Evolutionary conservation across 2,329 filamentous ascomycete genomes (phyloP).

Genomic region (Bipolaris gigantea): DNA sequence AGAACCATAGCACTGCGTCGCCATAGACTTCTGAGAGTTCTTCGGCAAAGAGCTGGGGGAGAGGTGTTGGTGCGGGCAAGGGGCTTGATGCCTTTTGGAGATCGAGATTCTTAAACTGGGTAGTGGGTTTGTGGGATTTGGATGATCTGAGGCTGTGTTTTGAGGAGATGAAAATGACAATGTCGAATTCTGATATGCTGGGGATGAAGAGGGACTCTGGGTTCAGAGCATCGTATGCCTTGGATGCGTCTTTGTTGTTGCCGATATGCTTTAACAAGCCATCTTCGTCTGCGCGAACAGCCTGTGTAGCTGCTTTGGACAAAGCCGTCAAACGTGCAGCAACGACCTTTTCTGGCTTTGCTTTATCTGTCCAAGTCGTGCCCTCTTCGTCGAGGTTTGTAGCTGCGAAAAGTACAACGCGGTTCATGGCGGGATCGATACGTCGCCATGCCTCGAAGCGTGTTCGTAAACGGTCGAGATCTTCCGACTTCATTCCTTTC

Average conservation of each 20-base stretch:
- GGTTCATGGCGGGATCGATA: conserved; percentile 86
- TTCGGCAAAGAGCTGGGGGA: conserved; percentile 63
- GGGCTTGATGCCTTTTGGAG: conserved; percentile 45
- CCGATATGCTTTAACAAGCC: conserved; percentile 47
- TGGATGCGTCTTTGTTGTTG: conserved; percentile 3
- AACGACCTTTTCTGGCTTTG: conserved; percentile 74
- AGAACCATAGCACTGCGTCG: conserved; percentile 77
- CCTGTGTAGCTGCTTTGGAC: conserved; percentile 67
- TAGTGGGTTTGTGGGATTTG: conserved; percentile 40
- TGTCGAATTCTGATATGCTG: conserved; percentile 77
- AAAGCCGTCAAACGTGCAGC: conserved; percentile 81
- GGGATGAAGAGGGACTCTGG: conserved; percentile 69
- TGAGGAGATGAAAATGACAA: conserved; percentile 72
- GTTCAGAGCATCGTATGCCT: conserved; percentile 33
- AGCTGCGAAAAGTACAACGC: conserved; percentile 76
- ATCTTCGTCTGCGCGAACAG: conserved; percentile 55
- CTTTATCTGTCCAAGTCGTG: conserved; percentile 74
- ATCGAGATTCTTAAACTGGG: conserved; percentile 80
- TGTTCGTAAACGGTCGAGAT: conserved; percentile 65
- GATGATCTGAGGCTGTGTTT: conserved; percentile 49
- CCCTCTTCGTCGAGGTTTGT: conserved; percentile 78
- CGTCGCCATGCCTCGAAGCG: conserved; percentile 83
- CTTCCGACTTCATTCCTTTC: conserved; percentile 57
- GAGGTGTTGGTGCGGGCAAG: conserved; percentile 56
- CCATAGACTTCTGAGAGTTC: conserved; percentile 71